These are phyloP conservation scores for Creolimax fragrantissima DNA, from an alignment of 78 protist genomes.

Conservation along the genomic window DNA sequence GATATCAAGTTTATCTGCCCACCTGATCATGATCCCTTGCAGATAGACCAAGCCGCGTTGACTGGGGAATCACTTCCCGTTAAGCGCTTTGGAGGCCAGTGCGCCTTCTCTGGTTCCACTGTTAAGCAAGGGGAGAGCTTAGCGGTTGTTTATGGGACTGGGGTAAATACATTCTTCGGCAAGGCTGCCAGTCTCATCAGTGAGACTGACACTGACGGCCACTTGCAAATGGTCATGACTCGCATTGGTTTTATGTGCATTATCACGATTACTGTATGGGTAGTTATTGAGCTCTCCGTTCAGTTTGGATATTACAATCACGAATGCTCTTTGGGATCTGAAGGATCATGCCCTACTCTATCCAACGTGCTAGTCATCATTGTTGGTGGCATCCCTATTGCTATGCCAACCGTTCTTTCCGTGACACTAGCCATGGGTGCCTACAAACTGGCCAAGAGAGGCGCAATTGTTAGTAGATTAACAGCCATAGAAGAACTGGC, in stretches of 20 bases:
- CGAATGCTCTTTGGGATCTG: conserved; percentile 4
- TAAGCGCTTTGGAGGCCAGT: conserved; percentile 41
- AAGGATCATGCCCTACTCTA: conserved; percentile 23
- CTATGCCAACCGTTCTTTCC: conserved; percentile 69
- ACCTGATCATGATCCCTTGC: conserved; percentile 21
- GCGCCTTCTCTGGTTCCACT: conserved; percentile 57
- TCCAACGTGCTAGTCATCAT: conserved; percentile 49
- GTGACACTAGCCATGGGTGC: conserved; percentile 81
- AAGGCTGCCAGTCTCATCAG: conserved; percentile 57
- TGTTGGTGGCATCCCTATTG: conserved; percentile 64
- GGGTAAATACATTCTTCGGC: conserved; percentile 73
- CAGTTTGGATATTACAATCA: conserved; percentile 31
- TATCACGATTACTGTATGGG: conserved; percentile 40
- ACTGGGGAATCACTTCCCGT: conserved; percentile 77
- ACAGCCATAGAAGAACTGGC: conserved; percentile 54
- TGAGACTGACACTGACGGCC: conserved; percentile 45
- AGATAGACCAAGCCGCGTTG: conserved; percentile 58
- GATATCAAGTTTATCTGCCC: conserved; percentile 58
- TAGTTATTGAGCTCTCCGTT: conserved; percentile 38
- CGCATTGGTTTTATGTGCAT: conserved; percentile 55
- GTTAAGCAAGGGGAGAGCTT: conserved; percentile 73
- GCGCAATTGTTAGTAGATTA: conserved; percentile 68
- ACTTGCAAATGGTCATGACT: conserved; percentile 50
- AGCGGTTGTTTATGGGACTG: conserved; percentile 69
- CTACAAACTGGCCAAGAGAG: conserved; percentile 46